phyloP scores from a whole-genome alignment of 345 rosid species.

The Carallia pectinifolia region DNA sequence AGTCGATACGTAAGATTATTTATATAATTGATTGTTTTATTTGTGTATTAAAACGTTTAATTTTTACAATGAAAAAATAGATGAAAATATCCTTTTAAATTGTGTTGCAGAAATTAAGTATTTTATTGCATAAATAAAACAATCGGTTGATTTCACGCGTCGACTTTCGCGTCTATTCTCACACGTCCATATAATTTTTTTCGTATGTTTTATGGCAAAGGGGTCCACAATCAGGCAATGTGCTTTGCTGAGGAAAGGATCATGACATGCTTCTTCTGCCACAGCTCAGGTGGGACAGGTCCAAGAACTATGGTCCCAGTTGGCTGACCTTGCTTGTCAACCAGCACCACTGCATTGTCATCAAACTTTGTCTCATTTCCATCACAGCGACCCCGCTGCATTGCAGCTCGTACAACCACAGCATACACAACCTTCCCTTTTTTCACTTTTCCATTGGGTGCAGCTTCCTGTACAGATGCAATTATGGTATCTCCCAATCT shows the following conservation, averaged over 20 bases:
- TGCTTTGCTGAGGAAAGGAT: slow-evolving; percentile 78
- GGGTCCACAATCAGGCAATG: slow-evolving; percentile 44
- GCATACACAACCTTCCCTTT: slow-evolving; percentile 81
- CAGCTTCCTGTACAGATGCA: slow-evolving; percentile 87
- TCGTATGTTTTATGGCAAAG: too few relatives aligned
- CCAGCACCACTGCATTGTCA: slow-evolving; percentile 78
- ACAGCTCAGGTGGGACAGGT: slow-evolving; percentile 82
- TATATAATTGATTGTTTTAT: too few relatives aligned
- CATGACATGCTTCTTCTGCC: slow-evolving; percentile 79
- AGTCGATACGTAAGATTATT: too few relatives aligned
- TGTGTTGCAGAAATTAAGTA: too few relatives aligned
- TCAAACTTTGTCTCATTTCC: slow-evolving; percentile 89
- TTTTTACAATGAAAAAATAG: too few relatives aligned
- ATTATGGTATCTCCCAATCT: slow-evolving; percentile 74
- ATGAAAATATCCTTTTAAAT: too few relatives aligned
- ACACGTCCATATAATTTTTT: too few relatives aligned
- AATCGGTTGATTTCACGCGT: too few relatives aligned
- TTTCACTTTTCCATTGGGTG: slow-evolving; percentile 91
- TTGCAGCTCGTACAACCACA: slow-evolving; percentile 83
- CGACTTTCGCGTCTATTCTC: too few relatives aligned
- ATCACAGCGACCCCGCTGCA: slow-evolving; percentile 79
- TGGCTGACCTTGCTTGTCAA: slow-evolving; percentile 72
- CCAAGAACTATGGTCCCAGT: slow-evolving; percentile 80
- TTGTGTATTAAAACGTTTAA: too few relatives aligned
- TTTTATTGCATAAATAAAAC: too few relatives aligned